Base-by-base conservation (phyloP, 495 filamentous ascomycete species). In the Terfezia boudieri region DNA sequence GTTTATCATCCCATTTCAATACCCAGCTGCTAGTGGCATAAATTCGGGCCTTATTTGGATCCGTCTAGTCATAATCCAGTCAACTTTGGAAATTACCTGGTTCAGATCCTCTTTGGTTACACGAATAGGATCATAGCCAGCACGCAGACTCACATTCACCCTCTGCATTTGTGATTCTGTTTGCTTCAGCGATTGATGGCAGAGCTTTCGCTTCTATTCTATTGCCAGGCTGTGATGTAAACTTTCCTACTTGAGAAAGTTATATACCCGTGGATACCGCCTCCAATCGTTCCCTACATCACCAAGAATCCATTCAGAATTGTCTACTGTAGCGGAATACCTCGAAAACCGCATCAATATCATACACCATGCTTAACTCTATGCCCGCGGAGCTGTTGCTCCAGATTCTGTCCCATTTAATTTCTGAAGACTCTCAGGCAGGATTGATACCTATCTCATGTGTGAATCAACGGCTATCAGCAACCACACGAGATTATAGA, bases 381-480 rank as follows among this genome's bases (percentile, higher is more conserved):
- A 61, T 66, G 50, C 64, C 64, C 26, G 54, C 61, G 50, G 64
- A 66, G 56, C 57, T 66, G 49, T 50, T 66, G 14, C 59, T 66
- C 52, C 57, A 60, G 56, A 66, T 66, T 49, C 57, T 66, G 23
- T 66, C 61, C 2, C 56, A 62, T 50, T 55, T 66, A 22, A 37
- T 26, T 1, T 51, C 20, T 1, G 49, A 51, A 16, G 22, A 22
- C 6, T 51, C 49, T 51, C 23, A 20, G n/a, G n/a, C 49, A 16
- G 49, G 16, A 7, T 32, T 51, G 16, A 12, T 23, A 26, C 26
- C 50, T 56, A 49, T 65, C 52, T 65, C 63, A 16, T 52, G 46
- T 55, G 22, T 64, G 37, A 61, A 55, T 36, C 61, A 53, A 23
- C 54, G 56, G 35, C 64, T 66, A 37, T 58, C 52, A 36, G 53